These are phyloP conservation scores for Saccharomyces hybrid DNA, from an alignment of 1,139 yeast species.

Conservation along the genomic window DNA sequence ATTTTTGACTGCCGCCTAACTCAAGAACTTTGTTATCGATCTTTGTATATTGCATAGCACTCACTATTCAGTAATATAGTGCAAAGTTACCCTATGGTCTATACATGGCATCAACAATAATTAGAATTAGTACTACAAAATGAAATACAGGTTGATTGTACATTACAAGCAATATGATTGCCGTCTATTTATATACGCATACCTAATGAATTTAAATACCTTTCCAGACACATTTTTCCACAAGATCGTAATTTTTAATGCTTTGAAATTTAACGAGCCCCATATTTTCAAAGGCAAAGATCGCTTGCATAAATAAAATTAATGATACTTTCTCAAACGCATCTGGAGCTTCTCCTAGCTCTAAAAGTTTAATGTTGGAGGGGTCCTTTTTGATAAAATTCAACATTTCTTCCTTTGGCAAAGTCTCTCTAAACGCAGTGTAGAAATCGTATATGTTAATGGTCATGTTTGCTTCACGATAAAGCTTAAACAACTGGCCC, in stretches of 20 bases:
- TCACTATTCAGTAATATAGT: not conserved
- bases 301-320: constrained; percentile 51
- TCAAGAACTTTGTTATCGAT: not conserved
- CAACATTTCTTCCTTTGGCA: constrained; percentile 38
- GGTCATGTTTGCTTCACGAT: constrained; percentile 70
- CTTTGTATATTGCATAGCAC: not conserved
- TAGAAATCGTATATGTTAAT: constrained; percentile 75
- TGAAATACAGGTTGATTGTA: not conserved
- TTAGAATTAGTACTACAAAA: not conserved
- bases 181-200: not conserved
- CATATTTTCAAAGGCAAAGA: constrained; percentile 46
- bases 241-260: constrained; percentile 43
- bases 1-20: not conserved
- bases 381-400: constrained; percentile 30
- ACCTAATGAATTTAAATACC: constrained; percentile 35
- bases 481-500: constrained; percentile 55
- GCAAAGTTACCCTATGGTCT: not conserved
- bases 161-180: not conserved
- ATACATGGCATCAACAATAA: not conserved
- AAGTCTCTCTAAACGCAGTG: constrained; percentile 55
- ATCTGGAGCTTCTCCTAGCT: constrained; percentile 25
- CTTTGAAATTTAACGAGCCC: constrained; percentile 46
- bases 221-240: constrained; percentile 56
- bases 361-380: constrained; percentile 21
- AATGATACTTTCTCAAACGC: constrained; percentile 47